Percentiles rank a stretch among this genome's conserved stretches.
Conservation (phyloP, 2,329 filamentous ascomycete species). For the Trichothecium sympodiale region DNA sequence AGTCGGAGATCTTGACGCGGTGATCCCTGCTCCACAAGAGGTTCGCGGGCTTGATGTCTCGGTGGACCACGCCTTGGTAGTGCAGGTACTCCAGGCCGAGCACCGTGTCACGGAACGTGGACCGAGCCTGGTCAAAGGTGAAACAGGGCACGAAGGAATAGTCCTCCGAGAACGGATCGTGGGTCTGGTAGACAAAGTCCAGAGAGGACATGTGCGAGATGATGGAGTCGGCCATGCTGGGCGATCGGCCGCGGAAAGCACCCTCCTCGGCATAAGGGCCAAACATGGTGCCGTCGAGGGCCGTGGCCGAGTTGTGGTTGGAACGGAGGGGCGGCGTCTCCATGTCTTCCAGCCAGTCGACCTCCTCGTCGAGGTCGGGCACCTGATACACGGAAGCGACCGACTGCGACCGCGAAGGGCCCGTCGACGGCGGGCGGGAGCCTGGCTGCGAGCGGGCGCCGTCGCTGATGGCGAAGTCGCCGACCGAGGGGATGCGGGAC, state of each 20-base stretch:
- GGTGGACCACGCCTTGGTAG: conserved; percentile 74
- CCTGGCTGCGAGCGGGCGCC: conserved; percentile 24
- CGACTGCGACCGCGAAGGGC: conserved; percentile 36
- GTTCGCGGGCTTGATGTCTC: conserved; percentile 84
- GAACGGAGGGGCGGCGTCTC: conserved; percentile 43
- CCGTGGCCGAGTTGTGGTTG: conserved; percentile 39
- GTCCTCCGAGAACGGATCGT: conserved; percentile 69
- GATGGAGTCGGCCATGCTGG: conserved; percentile 71
- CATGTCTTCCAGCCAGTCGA: conserved; percentile 37
- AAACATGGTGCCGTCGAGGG: conserved; percentile 68
- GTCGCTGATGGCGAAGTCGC: conserved; percentile 26
- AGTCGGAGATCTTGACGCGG: conserved; percentile 94
- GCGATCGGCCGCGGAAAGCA: conserved; percentile 54
- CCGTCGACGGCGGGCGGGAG: conserved; percentile 26
- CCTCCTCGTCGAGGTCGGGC: conserved; percentile 23
- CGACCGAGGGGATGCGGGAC: conserved; percentile 29
- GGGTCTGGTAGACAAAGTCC: conserved; percentile 43
- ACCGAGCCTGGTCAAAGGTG: conserved; percentile 71
- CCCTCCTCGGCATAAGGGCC: conserved; percentile 53
- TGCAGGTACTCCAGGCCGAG: conserved; percentile 89
- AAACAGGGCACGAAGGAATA: conserved; percentile 90
- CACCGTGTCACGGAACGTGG: conserved; percentile 84
- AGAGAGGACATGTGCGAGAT: conserved; percentile 59
- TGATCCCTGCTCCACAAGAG: conserved; percentile 77
- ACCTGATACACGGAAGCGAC: conserved; percentile 20